These are phyloP conservation scores for Pseudonitzschia multistriata DNA, from an alignment of 108 stramenopile species.

Conservation along the genomic window DNA sequence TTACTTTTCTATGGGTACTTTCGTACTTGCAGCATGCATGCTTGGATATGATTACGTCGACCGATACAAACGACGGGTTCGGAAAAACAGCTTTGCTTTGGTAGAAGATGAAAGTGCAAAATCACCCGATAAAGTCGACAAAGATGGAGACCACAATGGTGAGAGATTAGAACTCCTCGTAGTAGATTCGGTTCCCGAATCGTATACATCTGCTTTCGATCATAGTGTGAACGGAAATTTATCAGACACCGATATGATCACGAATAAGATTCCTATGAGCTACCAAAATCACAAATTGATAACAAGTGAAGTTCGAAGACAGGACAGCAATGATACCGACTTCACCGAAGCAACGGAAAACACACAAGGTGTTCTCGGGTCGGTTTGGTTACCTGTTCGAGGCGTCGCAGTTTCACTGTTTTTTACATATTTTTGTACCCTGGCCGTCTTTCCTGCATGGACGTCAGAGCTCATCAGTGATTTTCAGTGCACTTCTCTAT, in stretches of 20 bases:
- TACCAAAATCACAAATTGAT: background rate
- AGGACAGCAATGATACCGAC: background rate
- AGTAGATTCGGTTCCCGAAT: background rate
- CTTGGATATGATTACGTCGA: constrained; percentile 33
- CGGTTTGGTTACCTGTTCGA: constrained; percentile 17
- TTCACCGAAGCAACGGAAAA: background rate
- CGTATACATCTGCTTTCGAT: background rate
- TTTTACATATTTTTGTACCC: constrained; percentile 41
- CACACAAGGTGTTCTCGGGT: constrained; percentile 3
- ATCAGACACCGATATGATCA: background rate
- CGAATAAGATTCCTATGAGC: background rate
- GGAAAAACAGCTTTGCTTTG: background rate
- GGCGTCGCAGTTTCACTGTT: constrained; percentile 32
- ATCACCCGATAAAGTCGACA: background rate
- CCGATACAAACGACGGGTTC: constrained; percentile 15
- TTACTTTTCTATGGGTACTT: constrained; percentile 31
- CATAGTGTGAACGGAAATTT: background rate
- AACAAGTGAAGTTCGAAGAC: background rate
- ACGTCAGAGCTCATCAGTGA: constrained; percentile 38
- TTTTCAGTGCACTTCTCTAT: constrained; percentile 26
- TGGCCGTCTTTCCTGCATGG: constrained; percentile 62
- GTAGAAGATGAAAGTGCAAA: background rate
- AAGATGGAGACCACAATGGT: background rate
- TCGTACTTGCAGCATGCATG: constrained; percentile 38
- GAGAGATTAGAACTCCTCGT: background rate